Conservation (phyloP, 768 basidiomycete genomes). For the Clitopilus passeckerianus region DNA sequence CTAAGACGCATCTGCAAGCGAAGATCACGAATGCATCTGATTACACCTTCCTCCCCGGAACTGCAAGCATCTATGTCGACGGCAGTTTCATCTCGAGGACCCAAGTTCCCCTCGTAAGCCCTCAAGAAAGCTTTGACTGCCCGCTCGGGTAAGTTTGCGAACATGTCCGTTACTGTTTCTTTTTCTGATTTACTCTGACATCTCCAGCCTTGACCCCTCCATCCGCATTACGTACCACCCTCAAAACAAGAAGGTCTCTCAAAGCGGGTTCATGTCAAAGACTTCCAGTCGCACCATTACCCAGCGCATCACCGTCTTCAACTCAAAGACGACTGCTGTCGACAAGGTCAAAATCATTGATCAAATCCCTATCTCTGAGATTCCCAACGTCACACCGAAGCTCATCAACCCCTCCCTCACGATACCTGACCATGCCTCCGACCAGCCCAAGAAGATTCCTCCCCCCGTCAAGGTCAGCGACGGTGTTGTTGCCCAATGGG, state of each 20-base stretch:
- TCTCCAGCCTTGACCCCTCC: conserved; percentile 31
- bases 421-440: conserved; percentile 12
- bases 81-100: conserved; percentile 51
- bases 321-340: conserved; percentile 26
- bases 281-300: conserved; percentile 23
- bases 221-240: conserved; percentile 36
- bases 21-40: conserved; percentile 50
- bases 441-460: conserved; percentile 9
- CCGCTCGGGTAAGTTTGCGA: conserved; percentile 32
- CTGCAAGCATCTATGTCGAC: conserved; percentile 49
- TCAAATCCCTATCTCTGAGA: conserved; percentile 32
- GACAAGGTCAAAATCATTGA: conserved; percentile 31
- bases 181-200: too few relatives aligned
- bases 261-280: conserved; percentile 29
- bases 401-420: conserved; percentile 25
- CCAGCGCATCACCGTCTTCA: conserved; percentile 33
- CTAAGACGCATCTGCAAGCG: conserved; percentile 33
- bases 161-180: too few relatives aligned
- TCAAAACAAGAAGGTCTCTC: conserved; percentile 24
- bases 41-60: conserved; percentile 44
- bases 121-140: conserved; percentile 40
- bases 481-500: conserved; percentile 32
- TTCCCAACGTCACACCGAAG: conserved; percentile 35
- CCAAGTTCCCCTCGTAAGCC: conserved; percentile 32
- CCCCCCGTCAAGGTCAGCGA: conserved; percentile 18